Percentiles rank a stretch among this genome's conserved stretches.
phyloP scores from a whole-genome alignment of 2,329 filamentous ascomycete genomes.

The Penicillium brevicompactum region DNA sequence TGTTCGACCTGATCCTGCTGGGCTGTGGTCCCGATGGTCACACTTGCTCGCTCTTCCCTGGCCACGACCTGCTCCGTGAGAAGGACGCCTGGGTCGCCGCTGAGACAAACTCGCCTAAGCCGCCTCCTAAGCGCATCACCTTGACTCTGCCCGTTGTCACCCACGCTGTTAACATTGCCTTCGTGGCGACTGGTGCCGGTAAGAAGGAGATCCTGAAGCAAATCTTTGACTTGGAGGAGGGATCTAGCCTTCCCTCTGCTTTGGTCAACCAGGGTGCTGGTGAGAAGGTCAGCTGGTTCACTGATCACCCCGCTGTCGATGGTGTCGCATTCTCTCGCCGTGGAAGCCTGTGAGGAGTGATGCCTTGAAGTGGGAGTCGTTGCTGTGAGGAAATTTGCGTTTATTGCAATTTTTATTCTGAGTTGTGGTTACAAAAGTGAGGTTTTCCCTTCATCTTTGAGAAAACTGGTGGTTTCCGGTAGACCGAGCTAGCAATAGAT shows the following conservation, averaged over 20 bases:
- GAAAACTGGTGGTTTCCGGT: background rate
- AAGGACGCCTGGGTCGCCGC: slow-evolving; percentile 87
- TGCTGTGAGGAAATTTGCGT: background rate
- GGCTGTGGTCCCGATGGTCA: slow-evolving; percentile 96
- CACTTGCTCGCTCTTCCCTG: slow-evolving; percentile 94
- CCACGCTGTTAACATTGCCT: slow-evolving; percentile 82
- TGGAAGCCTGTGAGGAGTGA: slow-evolving; percentile 57
- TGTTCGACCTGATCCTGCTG: slow-evolving; percentile 91
- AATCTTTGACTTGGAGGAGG: slow-evolving; percentile 81
- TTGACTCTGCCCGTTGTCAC: slow-evolving; percentile 88
- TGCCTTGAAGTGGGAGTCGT: background rate
- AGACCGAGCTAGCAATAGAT: background rate
- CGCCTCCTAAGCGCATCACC: slow-evolving; percentile 86
- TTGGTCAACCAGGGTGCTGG: slow-evolving; percentile 83
- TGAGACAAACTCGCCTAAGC: slow-evolving; percentile 93
- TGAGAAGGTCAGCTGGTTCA: slow-evolving; percentile 94
- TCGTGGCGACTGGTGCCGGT: slow-evolving; percentile 83
- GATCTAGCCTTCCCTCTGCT: slow-evolving; percentile 75
- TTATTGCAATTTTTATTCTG: background rate
- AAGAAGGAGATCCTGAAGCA: slow-evolving; percentile 92
- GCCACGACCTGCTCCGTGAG: slow-evolving; percentile 83
- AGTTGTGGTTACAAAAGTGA: background rate
- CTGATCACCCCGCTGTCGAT: slow-evolving; percentile 81
- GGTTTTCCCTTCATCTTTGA: background rate
- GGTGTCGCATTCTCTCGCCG: slow-evolving; percentile 80